Percentiles rank a stretch among this genome's conserved stretches.
phyloP scores from a whole-genome alignment of 148 eudicot species.

The Camellia japonica region DNA sequence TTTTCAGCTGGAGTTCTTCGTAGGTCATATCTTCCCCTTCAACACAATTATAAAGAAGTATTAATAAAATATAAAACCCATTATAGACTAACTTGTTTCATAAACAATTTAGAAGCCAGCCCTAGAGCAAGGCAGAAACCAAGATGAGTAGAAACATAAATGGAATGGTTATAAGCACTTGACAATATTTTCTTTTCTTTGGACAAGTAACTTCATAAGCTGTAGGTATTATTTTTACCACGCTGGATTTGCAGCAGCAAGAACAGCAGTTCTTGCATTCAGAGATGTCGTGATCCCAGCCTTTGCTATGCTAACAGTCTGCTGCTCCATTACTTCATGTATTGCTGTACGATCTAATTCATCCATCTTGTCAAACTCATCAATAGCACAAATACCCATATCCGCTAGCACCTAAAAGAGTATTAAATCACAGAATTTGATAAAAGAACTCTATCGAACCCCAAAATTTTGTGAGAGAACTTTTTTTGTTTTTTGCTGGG shows the following conservation, averaged over 20 bases:
- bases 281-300: conserved; percentile 98
- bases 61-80: not conserved
- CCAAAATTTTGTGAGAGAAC: not conserved
- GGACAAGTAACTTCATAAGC: not conserved
- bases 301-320: conserved; percentile 99
- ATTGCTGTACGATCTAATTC: conserved; percentile 98
- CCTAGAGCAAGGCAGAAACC: not conserved
- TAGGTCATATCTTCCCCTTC: conserved; percentile 98
- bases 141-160: not conserved
- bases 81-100: not conserved
- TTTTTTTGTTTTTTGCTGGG: not conserved
- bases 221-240: conserved; percentile 44
- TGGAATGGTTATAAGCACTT: not conserved
- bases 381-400: conserved; percentile 99
- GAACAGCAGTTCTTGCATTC: conserved; percentile 97
- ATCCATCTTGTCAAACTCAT: conserved; percentile 99
- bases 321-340: conserved; percentile 99
- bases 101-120: not conserved
- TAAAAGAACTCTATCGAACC: not conserved
- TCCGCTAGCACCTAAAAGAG: conserved; percentile 84
- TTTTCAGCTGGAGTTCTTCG: conserved; percentile 99
- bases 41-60: conserved; percentile 20
- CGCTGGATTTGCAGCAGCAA: conserved; percentile 99
- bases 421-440: not conserved
- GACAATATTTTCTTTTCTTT: no score